Base-by-base conservation (phyloP, 2,329 filamentous ascomycete genomes). In the Macrophomina tecta region DNA sequence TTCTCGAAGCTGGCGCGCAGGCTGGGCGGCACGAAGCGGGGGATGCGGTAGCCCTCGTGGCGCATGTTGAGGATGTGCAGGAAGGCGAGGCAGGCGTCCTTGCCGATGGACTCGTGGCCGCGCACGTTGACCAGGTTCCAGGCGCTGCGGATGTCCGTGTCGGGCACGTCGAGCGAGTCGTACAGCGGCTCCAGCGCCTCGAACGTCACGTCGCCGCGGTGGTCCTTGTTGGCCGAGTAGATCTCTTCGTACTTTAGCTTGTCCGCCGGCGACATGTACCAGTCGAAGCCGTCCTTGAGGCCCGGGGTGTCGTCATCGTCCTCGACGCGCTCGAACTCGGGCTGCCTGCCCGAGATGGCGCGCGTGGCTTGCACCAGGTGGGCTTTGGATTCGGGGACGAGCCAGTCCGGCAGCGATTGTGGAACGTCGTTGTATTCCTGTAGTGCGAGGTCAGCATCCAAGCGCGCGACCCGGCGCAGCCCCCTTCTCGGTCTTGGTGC, bases 91-190 rank as follows among this genome's bases (percentile, higher is more conserved):
- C 90, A 91, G 60, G 95, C 94, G 79, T 99, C 94, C 82, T 98
- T 98, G 79, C 93, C 94, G 78, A 99, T 95, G 60, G 89, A 89
- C 34, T 89, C 84, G 30, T 87, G 85, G 65, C 92, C 93, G 34
- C 91, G 94, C 5, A 94, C 95, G 82, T 99, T 99, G 74, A 98
- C 91, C 18, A 99, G 87, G 80, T 98, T 99, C 94, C 95, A 98
- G 8, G 94, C 94, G 18, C 91, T 95, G 72, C 93, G 89, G 70
- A 97, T 86, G 77, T 98, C 94, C 63, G 87, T 89, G 75, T 91
- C 89, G 1, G 89, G 89, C 16, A 91, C 88, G 69, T 89, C 90
- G 72, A 92, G 88, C 49, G 90, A 91, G 67, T 92, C 89, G 83
- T 98, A 99, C 34, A 98, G 87, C 65, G 92, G 90, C 74, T 92